These are phyloP conservation scores for Coffea humblotiana DNA, from an alignment of 305 asterid genomes.

Conservation along the genomic window DNA sequence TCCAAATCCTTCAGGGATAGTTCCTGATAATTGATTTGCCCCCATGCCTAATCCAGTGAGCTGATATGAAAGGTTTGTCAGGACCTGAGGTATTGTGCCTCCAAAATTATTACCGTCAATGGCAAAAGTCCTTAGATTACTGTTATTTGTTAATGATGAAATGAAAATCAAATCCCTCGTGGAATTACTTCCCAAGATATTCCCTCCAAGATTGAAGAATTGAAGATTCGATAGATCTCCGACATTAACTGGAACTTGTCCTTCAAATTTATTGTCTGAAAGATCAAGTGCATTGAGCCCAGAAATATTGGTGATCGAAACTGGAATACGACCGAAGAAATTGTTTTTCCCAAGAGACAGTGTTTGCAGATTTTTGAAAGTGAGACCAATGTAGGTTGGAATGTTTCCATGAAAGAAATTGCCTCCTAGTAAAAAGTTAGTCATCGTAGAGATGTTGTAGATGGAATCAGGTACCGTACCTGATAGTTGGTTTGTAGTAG, in stretches of 20 bases:
- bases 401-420: background rate
- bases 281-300: background rate
- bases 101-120: constrained; percentile 2
- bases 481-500: too few relatives aligned
- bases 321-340: constrained; percentile 8
- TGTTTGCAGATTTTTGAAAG: background rate
- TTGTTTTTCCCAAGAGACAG: background rate
- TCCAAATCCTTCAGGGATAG: constrained; percentile 21
- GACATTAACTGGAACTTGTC: background rate
- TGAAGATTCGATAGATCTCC: background rate
- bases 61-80: constrained; percentile 9
- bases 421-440: background rate
- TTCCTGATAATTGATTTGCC: constrained; percentile 23
- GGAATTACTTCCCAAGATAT: background rate
- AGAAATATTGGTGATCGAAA: constrained; percentile 14
- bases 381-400: background rate
- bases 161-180: background rate
- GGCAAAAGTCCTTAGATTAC: background rate
- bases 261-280: background rate
- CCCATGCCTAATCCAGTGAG: constrained; percentile 16
- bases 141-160: background rate
- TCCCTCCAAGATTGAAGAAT: background rate
- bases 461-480: background rate
- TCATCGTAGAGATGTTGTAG: background rate
- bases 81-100: constrained; percentile 6